phyloP scores from a whole-genome alignment of 106 monocot genomes.

The Dendrobium catenatum region DNA sequence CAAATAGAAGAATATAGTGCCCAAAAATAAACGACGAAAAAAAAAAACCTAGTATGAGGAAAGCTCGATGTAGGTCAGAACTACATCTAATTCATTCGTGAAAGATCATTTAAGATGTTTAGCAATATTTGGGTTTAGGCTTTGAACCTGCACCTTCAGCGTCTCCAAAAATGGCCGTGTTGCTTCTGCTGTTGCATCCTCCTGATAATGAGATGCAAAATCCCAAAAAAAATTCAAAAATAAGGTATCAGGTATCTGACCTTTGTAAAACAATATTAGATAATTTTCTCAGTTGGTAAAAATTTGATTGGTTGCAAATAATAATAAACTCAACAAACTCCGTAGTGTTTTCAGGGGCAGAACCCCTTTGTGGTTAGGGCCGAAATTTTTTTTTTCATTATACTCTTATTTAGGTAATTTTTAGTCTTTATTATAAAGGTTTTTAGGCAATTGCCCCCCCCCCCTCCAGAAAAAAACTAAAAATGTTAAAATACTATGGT shows the following conservation, averaged over 20 bases:
- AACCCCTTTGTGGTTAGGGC: too few relatives aligned
- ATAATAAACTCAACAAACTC: too few relatives aligned
- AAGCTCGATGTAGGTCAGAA: not conserved
- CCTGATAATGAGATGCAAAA: slow-evolving; percentile 21
- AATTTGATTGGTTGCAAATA: too few relatives aligned
- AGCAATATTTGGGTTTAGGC: not conserved
- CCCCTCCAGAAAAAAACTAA: too few relatives aligned
- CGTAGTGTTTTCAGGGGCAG: not conserved
- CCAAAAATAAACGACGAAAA: not conserved
- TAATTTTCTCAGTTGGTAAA: too few relatives aligned
- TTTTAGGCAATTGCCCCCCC: too few relatives aligned
- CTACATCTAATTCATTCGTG: not conserved
- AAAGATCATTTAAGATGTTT: not conserved
- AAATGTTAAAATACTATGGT: too few relatives aligned
- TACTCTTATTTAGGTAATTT: too few relatives aligned
- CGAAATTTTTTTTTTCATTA: too few relatives aligned
- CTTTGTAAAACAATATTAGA: not conserved
- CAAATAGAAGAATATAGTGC: not conserved
- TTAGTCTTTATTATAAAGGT: too few relatives aligned
- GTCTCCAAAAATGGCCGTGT: slow-evolving; percentile 51
- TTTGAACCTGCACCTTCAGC: slow-evolving; percentile 27
- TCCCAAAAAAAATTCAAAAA: not conserved
- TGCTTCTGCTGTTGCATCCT: slow-evolving; percentile 85
- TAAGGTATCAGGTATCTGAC: not conserved
- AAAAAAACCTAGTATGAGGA: not conserved